Evolutionary conservation across 2,329 filamentous ascomycete genomes (phyloP).

Genomic region (Monosporascus sp.): DNA sequence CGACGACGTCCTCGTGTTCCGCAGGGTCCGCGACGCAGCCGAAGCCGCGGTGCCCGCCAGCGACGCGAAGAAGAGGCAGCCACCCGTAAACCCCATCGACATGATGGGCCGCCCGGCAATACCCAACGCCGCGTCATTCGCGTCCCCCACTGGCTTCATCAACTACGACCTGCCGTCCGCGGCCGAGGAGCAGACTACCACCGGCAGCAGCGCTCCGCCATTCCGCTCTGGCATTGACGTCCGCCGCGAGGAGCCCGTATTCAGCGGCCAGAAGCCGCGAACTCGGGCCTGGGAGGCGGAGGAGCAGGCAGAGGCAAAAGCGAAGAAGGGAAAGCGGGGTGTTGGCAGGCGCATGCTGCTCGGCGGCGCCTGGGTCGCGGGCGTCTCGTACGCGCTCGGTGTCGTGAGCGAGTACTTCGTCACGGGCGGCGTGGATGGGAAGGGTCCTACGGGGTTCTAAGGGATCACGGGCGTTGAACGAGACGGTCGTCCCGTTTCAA

Average conservation of each 20-base stretch:
- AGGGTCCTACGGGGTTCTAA: conserved; percentile 31
- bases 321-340: conserved; percentile 32
- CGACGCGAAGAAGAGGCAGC: conserved; percentile 2
- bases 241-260: conserved; percentile 42
- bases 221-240: conserved; percentile 41
- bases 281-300: conserved; percentile 14
- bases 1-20: conserved; percentile 62
- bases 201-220: conserved; percentile 26
- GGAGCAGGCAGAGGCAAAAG: not conserved
- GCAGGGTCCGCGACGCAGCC: conserved; percentile 42
- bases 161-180: conserved; percentile 48
- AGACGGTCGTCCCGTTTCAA: too few species aligned
- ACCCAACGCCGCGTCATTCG: conserved; percentile 51
- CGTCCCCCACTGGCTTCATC: conserved; percentile 61
- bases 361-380: conserved; percentile 51
- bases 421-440: conserved; percentile 41
- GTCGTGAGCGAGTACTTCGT: conserved; percentile 54
- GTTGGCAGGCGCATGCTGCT: conserved; percentile 45
- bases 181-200: conserved; percentile 18
- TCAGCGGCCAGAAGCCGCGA: conserved; percentile 34
- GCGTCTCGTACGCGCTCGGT: conserved; percentile 53
- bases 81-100: conserved; percentile 54
- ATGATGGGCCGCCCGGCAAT: conserved; percentile 41
- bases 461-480: not conserved
- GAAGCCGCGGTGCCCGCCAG: conserved; percentile 20